Evolutionary conservation across 2,329 filamentous ascomycete species (phyloP), one percentile per base, ranked within the genome.

Genomic region (Colletotrichum scovillei): DNA sequence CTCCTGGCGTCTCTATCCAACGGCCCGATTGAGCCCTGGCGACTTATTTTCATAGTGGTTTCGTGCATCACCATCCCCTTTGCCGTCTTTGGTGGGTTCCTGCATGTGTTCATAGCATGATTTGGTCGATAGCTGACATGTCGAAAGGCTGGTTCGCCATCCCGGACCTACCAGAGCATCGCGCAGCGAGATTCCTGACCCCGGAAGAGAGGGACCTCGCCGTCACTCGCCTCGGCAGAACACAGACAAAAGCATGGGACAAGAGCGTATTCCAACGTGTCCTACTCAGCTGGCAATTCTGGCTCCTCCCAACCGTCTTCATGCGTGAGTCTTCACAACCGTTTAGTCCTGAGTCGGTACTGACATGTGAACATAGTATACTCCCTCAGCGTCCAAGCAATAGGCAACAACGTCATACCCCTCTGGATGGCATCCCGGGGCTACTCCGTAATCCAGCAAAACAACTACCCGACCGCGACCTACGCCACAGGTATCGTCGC

Each of bases 371-470:
- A 1, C 1, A 5, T n/a, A 77, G 75, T 86, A 1, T 86, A 86
- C 75, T 86, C 84, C 0, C 81, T 86, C 3, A 83, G 82, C 24
- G 82, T 86, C 0, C 84, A 86, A 74, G 81, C 81, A 62, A 78
- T 86, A 0, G 75, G 77, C 16, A 86, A 86, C 78, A 86, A 86
- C 52, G 84, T 86, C 5, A 85, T 86, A 78, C 81, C 80, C 28
- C 77, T 85, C 22, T 86, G 84, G 84, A 84, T 86, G 81, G 81
- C 81, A 2, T 84, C 84, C 0, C 80, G 83, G 3, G 84, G 85
- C 3, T 86, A 86, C 72, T 82, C 78, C 3, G 78, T 82, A 3
- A 78, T 85, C 9, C 82, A 86, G 74, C 82, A 86, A 69, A 86
- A 86, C 76, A 85, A 84, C 73, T 86, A 85, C 62, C 84, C 84